Base-by-base conservation (phyloP, 345 rosid species). In the Laguncularia racemosa region DNA sequence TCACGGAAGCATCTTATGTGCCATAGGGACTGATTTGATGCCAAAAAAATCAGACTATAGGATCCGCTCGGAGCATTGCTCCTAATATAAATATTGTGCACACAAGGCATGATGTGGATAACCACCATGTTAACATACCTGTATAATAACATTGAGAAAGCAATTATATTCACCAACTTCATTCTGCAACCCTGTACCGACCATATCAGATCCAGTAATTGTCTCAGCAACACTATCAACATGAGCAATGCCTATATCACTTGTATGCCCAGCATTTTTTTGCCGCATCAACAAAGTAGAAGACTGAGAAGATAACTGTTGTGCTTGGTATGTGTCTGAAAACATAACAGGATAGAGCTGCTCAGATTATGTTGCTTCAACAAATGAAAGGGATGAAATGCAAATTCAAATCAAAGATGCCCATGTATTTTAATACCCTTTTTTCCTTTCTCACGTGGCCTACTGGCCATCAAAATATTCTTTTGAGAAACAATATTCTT, bases 121-220 rank as follows among this genome's bases (percentile, higher is more conserved):
- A 33, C 1, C 40, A 33, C 40, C 40, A 50, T 0, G 13, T 50
- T 50, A 17, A 18, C 19, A 15, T 50, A 18, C 97, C 96, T 93
- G 99, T 76, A 93, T 93, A 71, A 93, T 89, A 52, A 93, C 99
- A 64, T 93, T 93, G 55, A 93, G 74, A 81, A 93, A 93, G 76
- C 99, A 93, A 71, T 89, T 93, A 70, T 93, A 89, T 79, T 93
- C 97, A 20, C 99, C 99, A 72, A 84, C 76, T 72, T 89, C 91
- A 71, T 93, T 93, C 82, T 84, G 85, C 70, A 93, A 80, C 55
- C 99, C 97, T 48, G 88, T 76, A 53, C 99, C 99, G 66, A 79
- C 56, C 52, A 76, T 53, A 65, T 78, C 83, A 71, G 59, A 61
- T 56, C 69, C 76, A 6, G 61, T 68, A 57, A 50, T 67, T 63